Base-by-base conservation (phyloP, 495 filamentous ascomycete genomes). In the Podospora tetraspora region DNA sequence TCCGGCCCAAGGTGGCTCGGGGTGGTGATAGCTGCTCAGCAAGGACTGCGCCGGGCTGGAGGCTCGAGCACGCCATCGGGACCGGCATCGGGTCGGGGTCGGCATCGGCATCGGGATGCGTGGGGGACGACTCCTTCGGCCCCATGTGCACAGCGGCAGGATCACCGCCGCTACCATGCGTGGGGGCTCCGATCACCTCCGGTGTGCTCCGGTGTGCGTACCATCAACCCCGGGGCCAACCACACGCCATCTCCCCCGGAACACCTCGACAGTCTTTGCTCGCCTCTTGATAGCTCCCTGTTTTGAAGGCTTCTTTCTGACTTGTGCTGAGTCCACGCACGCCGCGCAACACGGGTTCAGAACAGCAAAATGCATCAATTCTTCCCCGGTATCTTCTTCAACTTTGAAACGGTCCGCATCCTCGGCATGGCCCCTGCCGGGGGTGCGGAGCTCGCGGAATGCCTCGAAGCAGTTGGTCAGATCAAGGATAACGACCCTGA, bases 351-450 rank as follows among this genome's bases (percentile, higher is more conserved):
- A 25, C 24, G 24, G 22, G 11, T 30, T 27, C 13, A 56, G 37
- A 64, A 7, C 34, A 56, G 23, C 37, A 11, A 66, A 37, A 67
- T 67, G 65, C 65, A 67, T 56, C 57, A 67, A 43, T 67, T 67
- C 65, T 67, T 67, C 58, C 57, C 29, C n/a, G 29, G 57, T 13
- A 61, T 61, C n/a, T 83, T 83, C 30, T 83, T 81, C 76, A 66
- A 85, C 62, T 86, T 87, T 71, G 84, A 87, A 62, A 34, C 70
- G 3, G 21, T 79, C 9, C 80, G 84, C 0, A 57, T 86, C 16
- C 78, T 87, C 4, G 76, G 74, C 61, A 80, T 65, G 1, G 72
- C 80, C 0, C 71, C 78, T 0, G 62, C 62, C 34, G 75, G 73
- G 3, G 83, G 83, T 13, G 69, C 66, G 60, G 84, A 87, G 7